These are phyloP conservation scores for Coniferiporia weirii DNA, from an alignment of 1,284 basidiomycete species.

Conservation along the genomic window DNA sequence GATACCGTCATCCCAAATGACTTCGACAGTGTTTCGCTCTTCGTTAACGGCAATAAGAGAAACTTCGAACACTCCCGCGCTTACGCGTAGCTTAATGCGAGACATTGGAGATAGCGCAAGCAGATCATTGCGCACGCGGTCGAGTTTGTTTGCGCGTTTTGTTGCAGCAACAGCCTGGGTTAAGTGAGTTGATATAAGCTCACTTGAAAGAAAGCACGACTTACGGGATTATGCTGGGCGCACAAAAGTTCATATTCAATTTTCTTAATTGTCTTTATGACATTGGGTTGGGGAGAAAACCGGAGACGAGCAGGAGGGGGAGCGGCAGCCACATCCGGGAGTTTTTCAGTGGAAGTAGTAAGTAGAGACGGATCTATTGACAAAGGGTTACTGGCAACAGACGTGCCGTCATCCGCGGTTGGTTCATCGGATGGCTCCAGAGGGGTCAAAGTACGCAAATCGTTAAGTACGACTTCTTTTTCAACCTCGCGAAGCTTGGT, in stretches of 20 bases:
- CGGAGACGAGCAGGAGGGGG: neutral
- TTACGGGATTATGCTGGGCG: conserved; percentile 77
- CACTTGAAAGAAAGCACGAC: conserved; percentile 24
- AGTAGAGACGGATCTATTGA: neutral
- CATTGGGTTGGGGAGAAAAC: conserved; percentile 27
- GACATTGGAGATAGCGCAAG: conserved; percentile 62
- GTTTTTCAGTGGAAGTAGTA: neutral
- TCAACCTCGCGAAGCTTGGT: conserved; percentile 62
- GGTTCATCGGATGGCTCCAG: neutral
- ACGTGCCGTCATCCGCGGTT: neutral
- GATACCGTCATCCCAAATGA: conserved; percentile 70
- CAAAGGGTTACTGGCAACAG: neutral
- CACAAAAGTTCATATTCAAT: conserved; percentile 71
- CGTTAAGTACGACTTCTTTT: conserved; percentile 66
- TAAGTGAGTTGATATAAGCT: conserved; percentile 6
- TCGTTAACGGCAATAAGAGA: conserved; percentile 66
- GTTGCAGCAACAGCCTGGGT: conserved; percentile 61
- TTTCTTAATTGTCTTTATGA: conserved; percentile 65
- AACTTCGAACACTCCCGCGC: conserved; percentile 76
- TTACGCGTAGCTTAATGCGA: conserved; percentile 75
- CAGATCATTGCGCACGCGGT: conserved; percentile 60
- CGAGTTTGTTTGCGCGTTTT: conserved; percentile 65
- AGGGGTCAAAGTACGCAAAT: conserved; percentile 21
- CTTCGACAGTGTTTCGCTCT: conserved; percentile 63
- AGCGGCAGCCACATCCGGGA: neutral